Percentiles rank a stretch among this genome's conserved stretches.
phyloP scores from a whole-genome alignment of 495 filamentous ascomycete genomes.

The Hyaloscypha bicolor region DNA sequence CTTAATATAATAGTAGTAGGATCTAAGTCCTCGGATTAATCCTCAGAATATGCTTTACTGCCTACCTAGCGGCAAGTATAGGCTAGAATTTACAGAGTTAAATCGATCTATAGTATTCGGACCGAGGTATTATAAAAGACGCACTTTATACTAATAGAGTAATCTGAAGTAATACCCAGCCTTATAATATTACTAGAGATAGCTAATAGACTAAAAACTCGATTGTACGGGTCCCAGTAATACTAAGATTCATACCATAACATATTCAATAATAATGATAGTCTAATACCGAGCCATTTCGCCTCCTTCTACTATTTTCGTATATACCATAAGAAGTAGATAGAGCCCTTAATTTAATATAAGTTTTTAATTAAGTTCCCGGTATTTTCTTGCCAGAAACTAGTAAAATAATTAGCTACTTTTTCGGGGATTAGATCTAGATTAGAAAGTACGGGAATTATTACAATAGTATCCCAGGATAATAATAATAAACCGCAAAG shows the following conservation, averaged over 20 bases:
- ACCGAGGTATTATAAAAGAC: background rate
- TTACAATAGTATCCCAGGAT: too few species aligned
- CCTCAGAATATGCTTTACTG: background rate
- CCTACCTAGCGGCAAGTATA: background rate
- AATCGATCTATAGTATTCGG: background rate
- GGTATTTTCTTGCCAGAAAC: background rate
- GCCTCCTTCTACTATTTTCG: background rate
- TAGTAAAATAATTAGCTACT: background rate
- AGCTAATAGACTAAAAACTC: slow-evolving; percentile 28
- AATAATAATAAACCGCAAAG: too few species aligned
- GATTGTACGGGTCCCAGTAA: background rate
- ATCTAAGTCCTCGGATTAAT: background rate
- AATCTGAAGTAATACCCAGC: slow-evolving; percentile 9
- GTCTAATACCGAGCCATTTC: background rate
- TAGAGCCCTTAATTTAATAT: background rate
- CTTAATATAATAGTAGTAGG: background rate
- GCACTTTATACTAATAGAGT: background rate
- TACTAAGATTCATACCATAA: background rate
- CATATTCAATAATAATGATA: background rate
- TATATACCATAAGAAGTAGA: background rate
- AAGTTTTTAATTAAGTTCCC: background rate
- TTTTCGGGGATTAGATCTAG: too few species aligned
- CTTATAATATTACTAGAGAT: slow-evolving; percentile 12
- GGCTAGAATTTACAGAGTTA: too few species aligned
- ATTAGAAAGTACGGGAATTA: too few species aligned